Evolutionary conservation across 768 basidiomycete species (phyloP), one percentile per base, ranked within the genome.

Genomic region (Trametes maxima): DNA sequence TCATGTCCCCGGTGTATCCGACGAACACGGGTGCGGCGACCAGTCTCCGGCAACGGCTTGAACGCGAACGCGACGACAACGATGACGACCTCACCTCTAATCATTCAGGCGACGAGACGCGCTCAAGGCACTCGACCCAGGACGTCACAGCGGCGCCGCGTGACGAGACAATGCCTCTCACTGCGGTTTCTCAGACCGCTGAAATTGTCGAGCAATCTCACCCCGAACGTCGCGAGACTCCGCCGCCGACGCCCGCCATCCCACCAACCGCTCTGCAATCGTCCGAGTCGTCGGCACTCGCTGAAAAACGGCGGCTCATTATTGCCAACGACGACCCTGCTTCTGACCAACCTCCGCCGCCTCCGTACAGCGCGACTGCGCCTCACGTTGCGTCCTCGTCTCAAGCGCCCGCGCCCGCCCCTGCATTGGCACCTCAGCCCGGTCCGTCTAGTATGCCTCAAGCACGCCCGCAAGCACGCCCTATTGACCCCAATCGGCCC

Each of bases 141-240:
- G 67, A 76, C 19, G 78, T 83, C 53, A 78, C 81, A 0, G 72
- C 82, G 7, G 80, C 80, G 21, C 81, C 83, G 49, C 78, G 80
- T 13, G 80, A 82, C 40, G 48, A 64, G 3, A 21, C 12, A 17
- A 36, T 48, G 10, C 62, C 62, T 0, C 49, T 45, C 25, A 59
- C 57, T 4, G 62, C 62, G 7, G 49, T 64, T 7, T 64, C 62
- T 0, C 57, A 59, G n/a, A 54, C 57, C 0, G 62, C 53, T 3
- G 62, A 64, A 40, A 58, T 63, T 40, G 56, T 63, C 11, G 33
- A 54, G 16, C 54, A 33, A 6, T 33, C 25, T 13, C 22, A n/a
- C 5, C 24, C 54, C 5, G 54, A 50, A 42, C n/a, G 14, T 3
- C 39, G 12, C 12, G 49, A 33, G 16, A 44, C 57, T 0, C 46